Evolutionary conservation across 2,329 filamentous ascomycete genomes (phyloP), one percentile per base, ranked within the genome.

Genomic region (Tympanopsis confertula): DNA sequence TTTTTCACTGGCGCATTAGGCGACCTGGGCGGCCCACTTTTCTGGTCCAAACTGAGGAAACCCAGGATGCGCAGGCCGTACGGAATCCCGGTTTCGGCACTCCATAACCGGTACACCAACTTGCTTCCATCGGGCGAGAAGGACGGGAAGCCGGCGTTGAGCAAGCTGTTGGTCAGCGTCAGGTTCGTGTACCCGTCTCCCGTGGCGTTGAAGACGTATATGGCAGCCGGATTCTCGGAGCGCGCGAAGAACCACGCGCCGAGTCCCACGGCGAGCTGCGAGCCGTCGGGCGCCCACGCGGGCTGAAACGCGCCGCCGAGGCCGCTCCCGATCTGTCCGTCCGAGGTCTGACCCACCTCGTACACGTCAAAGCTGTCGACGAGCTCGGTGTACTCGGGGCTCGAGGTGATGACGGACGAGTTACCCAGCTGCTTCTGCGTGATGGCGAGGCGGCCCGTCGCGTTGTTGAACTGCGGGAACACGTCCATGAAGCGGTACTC

Each of bases 401-500:
- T 48, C 46, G 53, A 51, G 2, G 49, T 50, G 3, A 59, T 48
- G 20, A 63, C 47, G 7, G 57, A 60, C 2, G 54, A 55, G 38
- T 61, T 61, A 12, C 58, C 59, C 1, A 60, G 50, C 39, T 62
- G 56, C 41, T 62, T 63, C 39, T 57, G 48, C 0, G 60, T 64
- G 14, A 57, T 53, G 12, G 50, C 55, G 0, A 61, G 45, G 1
- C 42, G 46, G 2, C 45, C 37, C 35, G 44, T 38, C 41, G 37
- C 32, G 39, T 40, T 35, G 5, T 45, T 49, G 13, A 57, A 42
- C 33, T 53, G 46, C 1, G 62, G 61, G 46, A 65, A 63, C 3
- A 65, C 57, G 38, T 65, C 61, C 33, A 53, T 62, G 50, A 60
- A 61, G 15, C 57, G 54, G 41, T 63, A 63, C 4, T 63, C 61